Percentiles rank a stretch among this genome's conserved stretches.
phyloP scores from a whole-genome alignment of 2,329 filamentous ascomycete genomes.

The Monascus ruber region DNA sequence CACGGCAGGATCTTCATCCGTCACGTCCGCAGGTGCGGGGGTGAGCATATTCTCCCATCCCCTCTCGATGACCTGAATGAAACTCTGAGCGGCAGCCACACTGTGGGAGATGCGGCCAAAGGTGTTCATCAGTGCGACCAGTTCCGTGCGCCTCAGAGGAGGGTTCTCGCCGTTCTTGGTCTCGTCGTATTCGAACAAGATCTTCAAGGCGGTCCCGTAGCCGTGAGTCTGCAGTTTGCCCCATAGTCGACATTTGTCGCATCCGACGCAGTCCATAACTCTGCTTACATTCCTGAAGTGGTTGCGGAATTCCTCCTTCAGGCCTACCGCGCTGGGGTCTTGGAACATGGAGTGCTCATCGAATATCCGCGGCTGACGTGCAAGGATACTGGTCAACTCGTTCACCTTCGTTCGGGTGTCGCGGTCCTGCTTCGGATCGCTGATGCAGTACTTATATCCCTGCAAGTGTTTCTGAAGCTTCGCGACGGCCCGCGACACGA shows the following conservation, averaged over 20 bases:
- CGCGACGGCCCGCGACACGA: constrained; percentile 81
- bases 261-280: constrained; percentile 97
- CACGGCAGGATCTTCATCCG: constrained; percentile 13
- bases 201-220: constrained; percentile 88
- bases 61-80: constrained; percentile 43
- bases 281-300: constrained; percentile 94
- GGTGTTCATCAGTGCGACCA: constrained; percentile 91
- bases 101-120: constrained; percentile 78
- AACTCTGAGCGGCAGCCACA: constrained; percentile 61
- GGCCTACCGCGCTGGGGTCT: constrained; percentile 48
- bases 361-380: constrained; percentile 64
- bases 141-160: constrained; percentile 71
- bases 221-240: constrained; percentile 92
- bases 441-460: constrained; percentile 83
- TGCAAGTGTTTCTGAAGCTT: constrained; percentile 77
- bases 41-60: constrained; percentile 21
- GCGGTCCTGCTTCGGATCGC: constrained; percentile 66
- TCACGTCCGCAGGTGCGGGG: constrained; percentile 13
- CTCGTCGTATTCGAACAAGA: constrained; percentile 86
- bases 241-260: constrained; percentile 97
- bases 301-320: constrained; percentile 96
- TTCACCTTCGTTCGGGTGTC: constrained; percentile 72
- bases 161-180: constrained; percentile 53
- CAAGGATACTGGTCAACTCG: constrained; percentile 59
- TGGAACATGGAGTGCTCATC: constrained; percentile 95